Percentiles rank a stretch among this genome's conserved stretches.
Evolutionary conservation across 495 filamentous ascomycete species (phyloP).

Genomic region (Halenospora varia): DNA sequence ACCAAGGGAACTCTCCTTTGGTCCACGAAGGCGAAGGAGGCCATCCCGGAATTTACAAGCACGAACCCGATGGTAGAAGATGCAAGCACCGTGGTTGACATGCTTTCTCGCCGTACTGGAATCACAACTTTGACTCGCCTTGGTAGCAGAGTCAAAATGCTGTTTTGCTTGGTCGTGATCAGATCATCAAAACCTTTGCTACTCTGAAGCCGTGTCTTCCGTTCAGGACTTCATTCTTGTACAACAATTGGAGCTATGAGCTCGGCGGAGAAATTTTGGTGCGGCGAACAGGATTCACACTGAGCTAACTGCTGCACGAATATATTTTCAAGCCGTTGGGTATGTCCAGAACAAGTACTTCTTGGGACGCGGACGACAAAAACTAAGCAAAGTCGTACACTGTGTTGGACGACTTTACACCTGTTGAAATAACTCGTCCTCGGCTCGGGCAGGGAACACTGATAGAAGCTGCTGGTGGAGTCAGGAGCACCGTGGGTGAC

Average conservation of each 20-base stretch:
- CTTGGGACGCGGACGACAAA: background rate
- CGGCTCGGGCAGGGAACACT: background rate
- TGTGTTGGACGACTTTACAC: background rate
- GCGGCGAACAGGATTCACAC: conserved; percentile 12
- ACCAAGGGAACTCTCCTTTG: conserved; percentile 13
- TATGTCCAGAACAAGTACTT: background rate
- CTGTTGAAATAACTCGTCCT: background rate
- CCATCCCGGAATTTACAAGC: background rate
- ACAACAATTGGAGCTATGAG: conserved; percentile 27
- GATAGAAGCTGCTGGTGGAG: conserved; percentile 9
- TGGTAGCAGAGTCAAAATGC: background rate
- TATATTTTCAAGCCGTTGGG: conserved; percentile 14
- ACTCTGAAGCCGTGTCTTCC: no score
- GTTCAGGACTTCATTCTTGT: conserved; percentile 14
- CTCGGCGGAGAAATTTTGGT: conserved; percentile 25
- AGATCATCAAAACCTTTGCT: no score
- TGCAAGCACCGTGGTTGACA: conserved; percentile 8
- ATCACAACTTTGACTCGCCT: conserved; percentile 12
- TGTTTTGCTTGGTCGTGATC: background rate
- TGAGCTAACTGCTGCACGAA: conserved; percentile 6
- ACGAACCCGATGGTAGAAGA: background rate
- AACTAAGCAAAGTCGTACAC: conserved; percentile 3
- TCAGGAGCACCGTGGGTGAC: conserved; percentile 15
- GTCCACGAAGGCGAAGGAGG: conserved; percentile 8
- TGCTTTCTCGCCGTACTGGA: conserved; percentile 16